phyloP scores from a whole-genome alignment of 331 rosid species.

The Acacia concinna region DNA sequence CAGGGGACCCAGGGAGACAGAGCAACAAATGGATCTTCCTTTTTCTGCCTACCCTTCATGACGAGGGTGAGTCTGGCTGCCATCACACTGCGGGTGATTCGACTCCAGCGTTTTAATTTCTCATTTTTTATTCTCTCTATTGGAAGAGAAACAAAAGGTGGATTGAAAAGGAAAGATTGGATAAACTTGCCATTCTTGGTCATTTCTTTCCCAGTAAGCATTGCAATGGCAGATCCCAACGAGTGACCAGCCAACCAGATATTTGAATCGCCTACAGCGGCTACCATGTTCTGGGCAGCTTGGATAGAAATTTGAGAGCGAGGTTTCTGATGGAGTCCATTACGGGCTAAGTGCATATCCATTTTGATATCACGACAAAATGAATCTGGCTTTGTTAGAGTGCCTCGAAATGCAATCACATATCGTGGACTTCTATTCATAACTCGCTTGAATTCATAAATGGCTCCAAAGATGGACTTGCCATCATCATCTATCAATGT shows the following conservation, averaged over 20 bases:
- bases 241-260: conserved; percentile 94
- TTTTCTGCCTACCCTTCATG: conserved; percentile 58
- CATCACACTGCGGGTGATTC: conserved; percentile 71
- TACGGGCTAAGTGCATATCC: conserved; percentile 60
- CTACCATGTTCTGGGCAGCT: conserved; percentile 71
- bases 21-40: conserved; percentile 58
- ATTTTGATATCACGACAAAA: conserved; percentile 68
- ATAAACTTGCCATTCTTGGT: conserved; percentile 59
- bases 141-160: conserved; percentile 82
- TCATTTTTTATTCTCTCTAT: conserved; percentile 68
- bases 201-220: conserved; percentile 87
- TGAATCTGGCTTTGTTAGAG: conserved; percentile 58
- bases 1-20: conserved; percentile 73
- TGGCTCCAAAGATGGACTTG: conserved; percentile 77
- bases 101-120: conserved; percentile 68
- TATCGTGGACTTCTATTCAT: conserved; percentile 58
- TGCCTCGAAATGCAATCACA: conserved; percentile 86
- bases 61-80: conserved; percentile 78
- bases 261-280: conserved; percentile 65
- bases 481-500: conserved; percentile 74
- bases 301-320: conserved; percentile 76
- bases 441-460: conserved; percentile 67
- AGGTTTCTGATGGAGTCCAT: conserved; percentile 76
- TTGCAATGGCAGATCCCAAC: conserved; percentile 85
- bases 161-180: conserved; percentile 78